A percentile compares a stretch with the other conserved stretches of the same genome.
These are phyloP conservation scores for Claviceps spartinae DNA, from an alignment of 2,329 filamentous ascomycete genomes.

Conservation along the genomic window DNA sequence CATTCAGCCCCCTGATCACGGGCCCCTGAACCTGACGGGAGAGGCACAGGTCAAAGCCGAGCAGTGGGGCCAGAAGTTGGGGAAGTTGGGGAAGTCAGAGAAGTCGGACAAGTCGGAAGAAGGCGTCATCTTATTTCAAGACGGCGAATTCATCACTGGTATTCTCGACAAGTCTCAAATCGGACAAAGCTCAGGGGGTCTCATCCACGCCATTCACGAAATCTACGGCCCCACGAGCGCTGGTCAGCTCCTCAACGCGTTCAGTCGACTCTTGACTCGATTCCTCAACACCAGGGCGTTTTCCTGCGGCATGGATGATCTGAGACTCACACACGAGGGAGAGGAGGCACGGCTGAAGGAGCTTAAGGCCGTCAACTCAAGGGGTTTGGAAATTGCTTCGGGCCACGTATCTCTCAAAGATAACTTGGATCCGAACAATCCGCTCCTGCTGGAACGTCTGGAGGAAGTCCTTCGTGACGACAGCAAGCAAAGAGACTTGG, in stretches of 20 bases:
- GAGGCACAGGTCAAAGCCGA: constrained; percentile 66
- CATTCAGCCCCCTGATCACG: constrained; percentile 64
- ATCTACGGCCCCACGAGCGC: constrained; percentile 79
- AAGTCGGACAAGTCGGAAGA: constrained; percentile 46
- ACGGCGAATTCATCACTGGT: constrained; percentile 77
- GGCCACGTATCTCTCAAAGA: constrained; percentile 78
- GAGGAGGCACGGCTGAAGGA: constrained; percentile 57
- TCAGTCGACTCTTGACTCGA: constrained; percentile 80
- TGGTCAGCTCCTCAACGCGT: constrained; percentile 74
- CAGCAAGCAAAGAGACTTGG: constrained; percentile 78
- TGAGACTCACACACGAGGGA: constrained; percentile 69
- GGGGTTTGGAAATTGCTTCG: constrained; percentile 69
- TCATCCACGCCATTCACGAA: constrained; percentile 88
- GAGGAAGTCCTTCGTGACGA: constrained; percentile 89
- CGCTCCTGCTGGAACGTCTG: constrained; percentile 61
- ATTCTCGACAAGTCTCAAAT: constrained; percentile 95
- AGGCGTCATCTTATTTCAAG: constrained; percentile 64
- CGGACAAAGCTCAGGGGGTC: constrained; percentile 70
- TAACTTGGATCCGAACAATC: constrained; percentile 47
- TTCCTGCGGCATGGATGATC: constrained; percentile 93
- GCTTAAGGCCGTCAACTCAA: constrained; percentile 49
- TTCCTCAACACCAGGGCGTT: constrained; percentile 89
- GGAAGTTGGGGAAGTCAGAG: no score
- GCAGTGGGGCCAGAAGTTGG: constrained; percentile 53
- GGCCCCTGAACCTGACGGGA: constrained; percentile 65